phyloP scores from a whole-genome alignment of 23 red algal genomes.

The Pyropia haitanensis region DNA sequence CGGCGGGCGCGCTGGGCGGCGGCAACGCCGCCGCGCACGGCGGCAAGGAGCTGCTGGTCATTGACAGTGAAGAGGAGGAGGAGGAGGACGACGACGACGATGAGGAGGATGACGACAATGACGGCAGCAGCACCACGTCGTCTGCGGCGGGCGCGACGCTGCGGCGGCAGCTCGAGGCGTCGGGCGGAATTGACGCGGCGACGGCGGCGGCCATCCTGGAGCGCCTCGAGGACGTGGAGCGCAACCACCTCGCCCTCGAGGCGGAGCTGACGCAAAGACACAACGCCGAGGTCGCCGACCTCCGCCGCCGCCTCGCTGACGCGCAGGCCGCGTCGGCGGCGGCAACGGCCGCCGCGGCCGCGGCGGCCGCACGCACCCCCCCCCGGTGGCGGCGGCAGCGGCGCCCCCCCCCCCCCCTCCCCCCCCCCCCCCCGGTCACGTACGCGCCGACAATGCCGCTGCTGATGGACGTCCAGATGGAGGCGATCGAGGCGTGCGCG shows the following conservation, averaged over 20 bases:
- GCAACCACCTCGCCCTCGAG: slow-evolving; percentile 31
- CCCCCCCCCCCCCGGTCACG: too few relatives aligned
- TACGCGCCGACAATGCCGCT: too few relatives aligned
- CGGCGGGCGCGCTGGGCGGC: too few relatives aligned
- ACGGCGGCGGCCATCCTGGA: slow-evolving; percentile 61
- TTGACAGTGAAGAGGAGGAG: too few relatives aligned
- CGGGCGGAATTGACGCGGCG: slow-evolving; percentile 44
- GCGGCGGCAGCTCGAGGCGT: background rate
- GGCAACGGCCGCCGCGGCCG: background rate
- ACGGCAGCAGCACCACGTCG: too few relatives aligned
- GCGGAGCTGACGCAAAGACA: slow-evolving; percentile 41
- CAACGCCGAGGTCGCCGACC: slow-evolving; percentile 45
- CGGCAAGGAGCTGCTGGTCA: too few relatives aligned
- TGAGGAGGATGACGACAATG: too few relatives aligned
- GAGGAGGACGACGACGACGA: too few relatives aligned
- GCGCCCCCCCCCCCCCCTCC: too few relatives aligned
- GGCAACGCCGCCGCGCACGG: too few relatives aligned
- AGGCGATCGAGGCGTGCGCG: slow-evolving; percentile 2
- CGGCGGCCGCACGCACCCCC: slow-evolving; percentile 2
- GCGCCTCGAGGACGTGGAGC: slow-evolving; percentile 53
- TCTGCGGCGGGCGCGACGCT: too few relatives aligned
- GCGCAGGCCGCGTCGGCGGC: slow-evolving; percentile 41
- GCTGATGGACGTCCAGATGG: background rate
- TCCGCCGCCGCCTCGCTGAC: slow-evolving; percentile 35
- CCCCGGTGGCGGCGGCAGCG: too few relatives aligned